Percentiles rank a stretch among this genome's conserved stretches.
Conservation (phyloP, 1,284 basidiomycete species). For the Ganoderma leucocontextum region DNA sequence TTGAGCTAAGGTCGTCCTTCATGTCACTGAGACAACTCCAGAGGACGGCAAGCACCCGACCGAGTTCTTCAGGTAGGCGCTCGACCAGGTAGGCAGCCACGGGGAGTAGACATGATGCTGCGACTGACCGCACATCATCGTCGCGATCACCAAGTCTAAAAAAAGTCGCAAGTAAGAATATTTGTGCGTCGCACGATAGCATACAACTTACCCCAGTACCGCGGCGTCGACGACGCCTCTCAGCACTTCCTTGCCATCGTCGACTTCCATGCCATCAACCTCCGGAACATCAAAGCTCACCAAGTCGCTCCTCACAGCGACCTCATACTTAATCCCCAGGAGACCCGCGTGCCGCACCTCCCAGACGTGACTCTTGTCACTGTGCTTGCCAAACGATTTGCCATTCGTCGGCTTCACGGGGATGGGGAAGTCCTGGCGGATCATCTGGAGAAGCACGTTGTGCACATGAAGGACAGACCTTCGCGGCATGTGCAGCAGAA, state of each 20-base stretch:
- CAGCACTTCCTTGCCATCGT: slow-evolving; percentile 62
- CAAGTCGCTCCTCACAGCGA: slow-evolving; percentile 90
- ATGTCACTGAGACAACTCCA: slow-evolving; percentile 94
- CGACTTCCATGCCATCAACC: slow-evolving; percentile 29
- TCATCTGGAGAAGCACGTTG: slow-evolving; percentile 90
- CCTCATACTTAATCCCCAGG: slow-evolving; percentile 97
- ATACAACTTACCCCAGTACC: slow-evolving; percentile 75
- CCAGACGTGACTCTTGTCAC: slow-evolving; percentile 84
- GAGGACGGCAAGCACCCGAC: slow-evolving; percentile 82
- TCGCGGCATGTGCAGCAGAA: slow-evolving; percentile 87
- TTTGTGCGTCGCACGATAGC: not conserved
- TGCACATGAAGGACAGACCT: slow-evolving; percentile 85
- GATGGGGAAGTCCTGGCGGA: slow-evolving; percentile 80
- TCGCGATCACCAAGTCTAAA: slow-evolving; percentile 87
- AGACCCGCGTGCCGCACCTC: slow-evolving; percentile 97
- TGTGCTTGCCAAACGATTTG: slow-evolving; percentile 36
- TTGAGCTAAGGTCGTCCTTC: slow-evolving; percentile 97
- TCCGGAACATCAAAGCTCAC: slow-evolving; percentile 55
- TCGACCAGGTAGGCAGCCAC: slow-evolving; percentile 85
- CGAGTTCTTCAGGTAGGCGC: slow-evolving; percentile 78
- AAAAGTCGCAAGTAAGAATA: not conserved
- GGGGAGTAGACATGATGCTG: slow-evolving; percentile 91
- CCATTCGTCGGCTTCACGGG: slow-evolving; percentile 50
- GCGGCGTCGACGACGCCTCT: slow-evolving; percentile 88
- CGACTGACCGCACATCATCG: slow-evolving; percentile 97